Evolutionary conservation across 1,139 yeast species (phyloP).

Genomic region (Suhomyces bribrorum): DNA sequence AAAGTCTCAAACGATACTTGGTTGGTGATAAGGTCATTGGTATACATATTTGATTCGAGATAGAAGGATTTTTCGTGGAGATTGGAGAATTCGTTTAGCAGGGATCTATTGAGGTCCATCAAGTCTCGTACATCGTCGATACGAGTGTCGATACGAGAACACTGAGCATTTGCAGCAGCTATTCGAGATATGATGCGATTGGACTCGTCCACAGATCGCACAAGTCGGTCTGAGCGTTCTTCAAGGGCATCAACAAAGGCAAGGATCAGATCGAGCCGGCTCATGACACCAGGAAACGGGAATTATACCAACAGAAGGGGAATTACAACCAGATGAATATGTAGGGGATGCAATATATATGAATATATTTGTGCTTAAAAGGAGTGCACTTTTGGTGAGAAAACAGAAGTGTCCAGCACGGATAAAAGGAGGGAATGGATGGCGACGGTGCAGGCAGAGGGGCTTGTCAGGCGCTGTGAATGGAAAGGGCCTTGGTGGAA

Average conservation of each 20-base stretch:
- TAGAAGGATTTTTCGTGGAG: constrained; percentile 35
- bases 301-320: too few species aligned
- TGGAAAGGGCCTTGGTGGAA: too few species aligned
- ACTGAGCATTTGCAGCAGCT: constrained; percentile 21
- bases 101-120: constrained; percentile 25
- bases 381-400: too few species aligned
- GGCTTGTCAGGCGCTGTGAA: too few species aligned
- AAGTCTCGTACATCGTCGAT: constrained; percentile 33
- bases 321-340: too few species aligned
- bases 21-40: constrained; percentile 40
- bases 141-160: constrained; percentile 30
- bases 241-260: constrained; percentile 35
- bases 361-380: too few species aligned
- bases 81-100: constrained; percentile 29
- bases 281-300: constrained; percentile 8
- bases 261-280: constrained; percentile 33
- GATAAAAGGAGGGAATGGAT: too few species aligned
- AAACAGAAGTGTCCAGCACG: too few species aligned
- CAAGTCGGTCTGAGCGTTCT: constrained; percentile 26
- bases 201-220: constrained; percentile 26
- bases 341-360: too few species aligned
- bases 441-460: too few species aligned
- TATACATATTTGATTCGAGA: constrained; percentile 35
- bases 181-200: constrained; percentile 25
- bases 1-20: constrained; percentile 53